These are phyloP conservation scores for Thraustochytrium striatum DNA, from an alignment of 352 stramenopile species.

Conservation along the genomic window DNA sequence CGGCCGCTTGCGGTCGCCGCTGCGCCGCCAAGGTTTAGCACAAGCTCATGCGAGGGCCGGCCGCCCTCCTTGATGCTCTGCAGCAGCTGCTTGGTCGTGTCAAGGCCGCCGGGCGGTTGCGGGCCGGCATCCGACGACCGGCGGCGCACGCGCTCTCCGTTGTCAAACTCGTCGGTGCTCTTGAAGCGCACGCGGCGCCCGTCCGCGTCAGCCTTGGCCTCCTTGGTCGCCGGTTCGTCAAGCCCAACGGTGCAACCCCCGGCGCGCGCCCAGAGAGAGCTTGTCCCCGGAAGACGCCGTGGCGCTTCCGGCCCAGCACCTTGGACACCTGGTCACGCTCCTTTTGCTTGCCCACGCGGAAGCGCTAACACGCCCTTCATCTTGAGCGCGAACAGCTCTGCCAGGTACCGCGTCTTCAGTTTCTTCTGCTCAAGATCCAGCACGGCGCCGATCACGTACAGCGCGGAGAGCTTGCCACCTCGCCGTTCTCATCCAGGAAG, in stretches of 20 bases:
- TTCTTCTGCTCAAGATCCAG: slow-evolving; percentile 34
- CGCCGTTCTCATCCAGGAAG: slow-evolving; percentile 5
- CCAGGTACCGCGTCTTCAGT: slow-evolving; percentile 29
- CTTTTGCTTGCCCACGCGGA: not conserved
- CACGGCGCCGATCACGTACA: slow-evolving; percentile 22
- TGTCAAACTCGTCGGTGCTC: too few relatives aligned
- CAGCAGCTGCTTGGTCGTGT: too few relatives aligned
- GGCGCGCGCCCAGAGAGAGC: not conserved
- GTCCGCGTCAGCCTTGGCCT: not conserved
- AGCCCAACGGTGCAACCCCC: not conserved
- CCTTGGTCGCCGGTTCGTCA: not conserved
- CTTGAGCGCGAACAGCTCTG: slow-evolving; percentile 14
- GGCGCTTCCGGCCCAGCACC: slow-evolving; percentile 10
- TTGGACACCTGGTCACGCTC: slow-evolving; percentile 17
- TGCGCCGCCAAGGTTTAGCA: too few relatives aligned
- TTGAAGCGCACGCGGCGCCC: too few relatives aligned
- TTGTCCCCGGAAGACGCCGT: slow-evolving; percentile 3
- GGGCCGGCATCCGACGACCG: too few relatives aligned
- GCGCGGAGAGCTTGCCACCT: not conserved
- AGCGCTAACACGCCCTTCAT: not conserved
- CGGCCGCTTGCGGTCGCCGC: too few relatives aligned
- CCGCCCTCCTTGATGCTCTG: too few relatives aligned
- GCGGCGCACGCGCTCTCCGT: too few relatives aligned
- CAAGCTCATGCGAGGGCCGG: too few relatives aligned
- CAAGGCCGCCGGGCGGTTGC: too few relatives aligned